Base-by-base conservation (phyloP, 1,284 basidiomycete species). In the Coriolopsis trogii region DNA sequence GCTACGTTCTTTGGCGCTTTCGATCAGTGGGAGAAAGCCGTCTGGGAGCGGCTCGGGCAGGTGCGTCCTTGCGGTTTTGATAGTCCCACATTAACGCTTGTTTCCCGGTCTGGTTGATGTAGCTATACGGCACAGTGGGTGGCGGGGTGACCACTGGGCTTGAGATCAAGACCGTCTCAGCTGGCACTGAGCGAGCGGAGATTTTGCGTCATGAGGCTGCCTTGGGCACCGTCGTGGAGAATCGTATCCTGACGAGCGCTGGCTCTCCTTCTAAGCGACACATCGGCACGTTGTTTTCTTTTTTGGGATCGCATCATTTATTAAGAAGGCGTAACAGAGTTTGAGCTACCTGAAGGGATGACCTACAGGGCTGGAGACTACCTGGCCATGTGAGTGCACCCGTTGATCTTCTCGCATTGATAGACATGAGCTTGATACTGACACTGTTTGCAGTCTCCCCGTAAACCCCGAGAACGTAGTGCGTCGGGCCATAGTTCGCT, bases 1-100 rank as follows among this genome's bases (percentile, higher is more conserved):
- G 71, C 70, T 2, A 71, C 73, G 39, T 76, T 81, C 59, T 77
- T 79, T 49, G 74, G 77, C 50, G 43, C 60, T 4, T 81, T 80
- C 49, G 78, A 81, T 46, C 66, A 68, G 28, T 81, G 75, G 68
- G 71, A 75, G 57, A 67, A 65, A 15, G 54, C 60, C 21, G 55
- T 81, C 10, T 81, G 78, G 77, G 58, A 62, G 42, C 58, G 63
- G 21, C 62, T 81, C 24, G 58, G 61, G 6, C 59, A 71, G 63
- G 72, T 76, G 37, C 6, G 58, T 46, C 31, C 28, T 18, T 25
- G 9, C 7, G 26, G 15, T 7, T 39, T 3, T 10, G 28, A 13
- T 4, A 13, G 28, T 24, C 16, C 31, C n/a, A n/a, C n/a, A n/a
- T n/a, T n/a, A n/a, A n/a, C n/a, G n/a, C n/a, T n/a, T n/a, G 8